Evolutionary conservation across 208 protist species (phyloP), one percentile per base, ranked within the genome.

Genomic region (Leishmania martiniquensis): DNA sequence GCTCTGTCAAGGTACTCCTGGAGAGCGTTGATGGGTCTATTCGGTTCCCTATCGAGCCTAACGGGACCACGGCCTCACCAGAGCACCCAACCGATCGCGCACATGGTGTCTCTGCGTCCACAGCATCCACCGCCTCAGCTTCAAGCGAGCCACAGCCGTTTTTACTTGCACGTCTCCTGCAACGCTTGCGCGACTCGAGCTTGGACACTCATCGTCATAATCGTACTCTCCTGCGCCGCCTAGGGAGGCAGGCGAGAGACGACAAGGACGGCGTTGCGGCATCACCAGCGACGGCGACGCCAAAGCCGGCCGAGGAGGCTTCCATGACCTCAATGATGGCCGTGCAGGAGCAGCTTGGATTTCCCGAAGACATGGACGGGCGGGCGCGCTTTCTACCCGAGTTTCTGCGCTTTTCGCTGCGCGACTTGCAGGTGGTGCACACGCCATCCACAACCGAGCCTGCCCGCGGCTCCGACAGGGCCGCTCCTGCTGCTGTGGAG

Each of bases 331-430:
- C 59, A 32, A 12, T 65, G 29, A 49, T 42, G n/a, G 20, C 70
- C 6, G 37, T 73, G 32, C 80, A 77, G 42, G 75, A 79, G n/a
- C 57, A 76, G 70, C 75, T 84, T 13, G 80, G 80, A 6, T 84
- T 84, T 60, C 80, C 80, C 25, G 78, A 81, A 37, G 78, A 83
- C 62, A 59, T 47, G 9, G 7, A 57, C 45, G 39, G 32, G 37
- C 69, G 45, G 22, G 82, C 82, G 10, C 79, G 84, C 17, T 87
- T 87, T 45, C 57, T 87, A 1, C 76, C 84, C 1, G 84, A 87
- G 76, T 37, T 73, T 25, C 67, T 87, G 51, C 47, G 80, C 29
- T 83, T 85, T 22, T 77, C 72, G 10, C 25, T 87, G 10, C 73
- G 62, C 10, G 84, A 87, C 29, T 54, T 87, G 57, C 84, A 87